Base-by-base conservation (phyloP, 768 basidiomycete species). In the Exidia glandulosa region DNA sequence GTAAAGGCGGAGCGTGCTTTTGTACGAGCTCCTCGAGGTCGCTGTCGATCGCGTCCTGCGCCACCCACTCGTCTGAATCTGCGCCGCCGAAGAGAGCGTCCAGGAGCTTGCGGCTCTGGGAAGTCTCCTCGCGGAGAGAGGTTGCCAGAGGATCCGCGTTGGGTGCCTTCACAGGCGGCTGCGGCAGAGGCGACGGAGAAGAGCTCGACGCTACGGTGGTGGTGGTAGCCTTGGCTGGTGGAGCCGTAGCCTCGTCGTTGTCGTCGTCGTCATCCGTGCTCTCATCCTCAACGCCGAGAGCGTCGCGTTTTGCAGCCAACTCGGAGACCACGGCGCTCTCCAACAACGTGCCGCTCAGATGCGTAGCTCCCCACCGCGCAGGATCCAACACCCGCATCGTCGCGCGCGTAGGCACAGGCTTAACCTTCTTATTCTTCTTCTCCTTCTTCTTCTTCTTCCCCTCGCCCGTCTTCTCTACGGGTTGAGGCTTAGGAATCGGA, bases 351-450 rank as follows among this genome's bases (percentile, higher is more conserved):
- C 88, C 90, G 60, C 81, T 87, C 65, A 90, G 65, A 69, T 89
- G 84, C 19, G 76, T 75, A 47, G 87, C 85, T 27, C 83, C 86
- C 77, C 82, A 91, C 56, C 78, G 77, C 16, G 81, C 79, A 64
- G 88, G 84, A 66, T 92, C 89, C 64, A 93, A 90, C 50, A 77
- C 83, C 60, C 76, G 75, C 60, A 80, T 72, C 61, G 86, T 75
- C 2, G 88, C 83, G 19, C 89, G 77, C 9, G 70, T 68, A 36
- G 79, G 81, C 0, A n/a, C 76, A 75, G 59, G 79, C 79, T 48
- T 69, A 65, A 63, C 60, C 37, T 76, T 82, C 68, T 74, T 79
- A 63, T 71, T 73, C 65, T 73, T 73, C 56, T 67, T 69, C 27
- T 65, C 65, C 31, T 62, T 60, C n/a, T 19, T 32, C n/a, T 57